Conservation (phyloP, 73 alveolate genomes). For the Halteria grandinella region DNA sequence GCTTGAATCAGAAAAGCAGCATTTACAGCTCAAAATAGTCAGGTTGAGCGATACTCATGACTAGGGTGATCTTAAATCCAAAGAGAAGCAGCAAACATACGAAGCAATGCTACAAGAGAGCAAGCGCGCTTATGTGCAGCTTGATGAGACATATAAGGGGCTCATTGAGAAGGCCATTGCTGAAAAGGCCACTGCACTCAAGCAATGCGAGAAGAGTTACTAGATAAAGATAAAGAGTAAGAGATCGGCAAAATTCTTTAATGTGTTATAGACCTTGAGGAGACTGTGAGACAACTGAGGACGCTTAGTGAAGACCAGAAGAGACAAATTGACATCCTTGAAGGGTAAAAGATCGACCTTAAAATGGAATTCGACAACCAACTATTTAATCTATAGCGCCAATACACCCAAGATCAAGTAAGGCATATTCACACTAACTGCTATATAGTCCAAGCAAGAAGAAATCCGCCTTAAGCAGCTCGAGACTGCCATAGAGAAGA, state of each 20-base stretch:
- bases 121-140: conserved; percentile 16
- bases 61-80: conserved; percentile 17
- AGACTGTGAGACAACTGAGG: conserved; percentile 15
- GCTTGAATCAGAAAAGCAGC: conserved; percentile 34
- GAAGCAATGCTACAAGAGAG: conserved; percentile 53
- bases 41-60: conserved; percentile 43
- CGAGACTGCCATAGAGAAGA: conserved; percentile 9
- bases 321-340: conserved; percentile 23
- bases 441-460: conserved; percentile 4
- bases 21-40: conserved; percentile 17
- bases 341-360: conserved; percentile 24
- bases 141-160: conserved; percentile 52
- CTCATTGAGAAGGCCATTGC: conserved; percentile 17
- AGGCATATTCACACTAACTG: not conserved
- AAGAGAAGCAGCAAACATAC: conserved; percentile 24
- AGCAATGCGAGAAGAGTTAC: conserved; percentile 34
- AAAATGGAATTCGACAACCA: conserved; percentile 30
- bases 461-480: conserved; percentile 4
- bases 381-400: not conserved
- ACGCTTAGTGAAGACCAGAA: conserved; percentile 8
- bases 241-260: not conserved
- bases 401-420: conserved; percentile 22
- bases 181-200: conserved; percentile 17
- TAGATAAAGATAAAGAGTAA: conserved; percentile 49
- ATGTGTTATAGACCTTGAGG: conserved; percentile 20